Evolutionary conservation across 108 stramenopile species (phyloP), one percentile per base, ranked within the genome.

Genomic region (Chaetoceros tenuissimus): DNA sequence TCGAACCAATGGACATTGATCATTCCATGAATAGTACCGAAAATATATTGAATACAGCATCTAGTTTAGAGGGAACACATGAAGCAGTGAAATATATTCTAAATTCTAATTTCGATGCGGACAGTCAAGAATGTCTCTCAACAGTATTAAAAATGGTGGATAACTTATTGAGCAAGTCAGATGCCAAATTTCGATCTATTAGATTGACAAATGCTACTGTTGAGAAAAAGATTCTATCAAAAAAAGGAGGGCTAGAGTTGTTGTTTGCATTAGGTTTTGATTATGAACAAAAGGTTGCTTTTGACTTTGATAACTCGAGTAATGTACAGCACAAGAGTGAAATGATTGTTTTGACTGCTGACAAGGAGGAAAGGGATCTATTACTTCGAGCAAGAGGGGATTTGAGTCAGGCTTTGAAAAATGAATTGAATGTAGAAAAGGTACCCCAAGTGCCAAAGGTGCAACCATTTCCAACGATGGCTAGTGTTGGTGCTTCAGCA

Each of bases 71-170:
- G 47, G 27, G 17, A 28, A 62, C 61, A 31, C 61, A 80, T 24
- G 55, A 64, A 34, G 78, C 84, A 10, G 47, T 81, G 53, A 19
- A 30, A 3, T 10, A 43, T 17, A 44, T 85, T 22, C 63, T 85
- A 0, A 44, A 65, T 24, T 71, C 67, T 1, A 84, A 82, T 53
- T 88, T 88, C 57, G 86, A 88, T 50, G 65, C 63, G 20, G 68
- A 77, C 20, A 66, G 68, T 57, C 68, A 68, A 56, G 68, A 55
- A 20, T 87, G 85, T 62, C 50, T 87, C 3, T 8, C 53, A 13
- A 87, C 84, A 1, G 62, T 86, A 8, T 59, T 91, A 8, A 91
- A 85, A 59, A 59, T 91, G 8, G 48, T 91, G 46, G 82, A 91
- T 66, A 87, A 87, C 46, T 18, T 91, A 18, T 51, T 87, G 19